Conservation (phyloP, 2,329 filamentous ascomycete species). For the Hymenoscyphus scutula region DNA sequence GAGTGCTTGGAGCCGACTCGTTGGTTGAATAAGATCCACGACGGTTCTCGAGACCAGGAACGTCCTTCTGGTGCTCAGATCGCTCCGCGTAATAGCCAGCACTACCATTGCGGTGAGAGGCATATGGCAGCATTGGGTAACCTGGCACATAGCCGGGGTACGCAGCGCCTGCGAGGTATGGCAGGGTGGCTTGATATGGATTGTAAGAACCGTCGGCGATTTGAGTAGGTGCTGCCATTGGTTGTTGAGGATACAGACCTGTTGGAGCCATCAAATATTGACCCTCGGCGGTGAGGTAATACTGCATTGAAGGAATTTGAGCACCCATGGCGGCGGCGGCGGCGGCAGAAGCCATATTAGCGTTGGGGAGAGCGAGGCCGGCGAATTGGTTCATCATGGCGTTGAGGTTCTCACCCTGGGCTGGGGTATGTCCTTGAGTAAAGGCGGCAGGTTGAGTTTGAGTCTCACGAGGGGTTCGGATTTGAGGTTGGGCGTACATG, state of each 20-base stretch:
- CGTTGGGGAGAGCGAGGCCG: conserved; percentile 34
- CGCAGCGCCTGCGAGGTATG: conserved; percentile 34
- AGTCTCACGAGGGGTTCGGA: conserved; percentile 30
- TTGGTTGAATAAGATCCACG: conserved; percentile 67
- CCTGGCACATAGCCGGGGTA: conserved; percentile 36
- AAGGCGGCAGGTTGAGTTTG: conserved; percentile 31
- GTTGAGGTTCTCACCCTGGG: conserved; percentile 30
- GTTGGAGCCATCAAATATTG: conserved; percentile 35
- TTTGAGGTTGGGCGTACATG: conserved; percentile 35
- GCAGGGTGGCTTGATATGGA: conserved; percentile 31
- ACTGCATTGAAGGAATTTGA: conserved; percentile 35
- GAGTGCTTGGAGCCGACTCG: conserved; percentile 64
- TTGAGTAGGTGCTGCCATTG: conserved; percentile 26
- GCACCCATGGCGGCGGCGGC: conserved; percentile 29
- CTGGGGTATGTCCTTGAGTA: conserved; percentile 19
- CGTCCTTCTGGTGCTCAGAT: conserved; percentile 41
- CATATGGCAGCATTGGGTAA: conserved; percentile 25
- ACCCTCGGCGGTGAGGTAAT: conserved; percentile 36
- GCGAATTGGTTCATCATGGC: conserved; percentile 35
- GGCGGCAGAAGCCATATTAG: conserved; percentile 37
- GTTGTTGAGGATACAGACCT: conserved; percentile 34
- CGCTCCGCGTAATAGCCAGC: conserved; percentile 34
- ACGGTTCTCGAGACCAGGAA: conserved; percentile 63
- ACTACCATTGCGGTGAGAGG: conserved; percentile 35
- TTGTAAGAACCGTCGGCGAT: conserved; percentile 33